phyloP scores from a whole-genome alignment of 305 asterid genomes.

The Nicotiana rustica region DNA sequence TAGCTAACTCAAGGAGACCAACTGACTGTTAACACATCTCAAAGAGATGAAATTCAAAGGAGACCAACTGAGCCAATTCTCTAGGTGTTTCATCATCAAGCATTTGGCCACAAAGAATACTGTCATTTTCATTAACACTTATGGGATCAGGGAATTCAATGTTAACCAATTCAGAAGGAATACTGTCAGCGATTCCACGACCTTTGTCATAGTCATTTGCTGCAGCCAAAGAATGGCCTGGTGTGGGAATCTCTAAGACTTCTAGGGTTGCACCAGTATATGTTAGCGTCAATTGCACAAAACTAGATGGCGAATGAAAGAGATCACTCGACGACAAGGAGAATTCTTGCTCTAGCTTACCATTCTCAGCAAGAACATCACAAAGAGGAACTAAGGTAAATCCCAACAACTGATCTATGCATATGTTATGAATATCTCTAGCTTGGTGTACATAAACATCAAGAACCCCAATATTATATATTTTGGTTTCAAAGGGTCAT shows the following conservation, averaged over 20 bases:
- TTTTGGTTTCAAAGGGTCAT: slow-evolving; percentile 7
- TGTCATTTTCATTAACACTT: slow-evolving; percentile 71
- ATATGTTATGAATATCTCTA: slow-evolving; percentile 91
- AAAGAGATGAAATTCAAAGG: too few species aligned
- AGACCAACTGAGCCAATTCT: too few species aligned
- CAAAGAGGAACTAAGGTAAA: slow-evolving; percentile 85
- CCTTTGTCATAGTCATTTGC: slow-evolving; percentile 33
- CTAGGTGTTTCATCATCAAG: too few species aligned
- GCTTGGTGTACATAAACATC: slow-evolving; percentile 91
- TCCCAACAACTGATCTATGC: slow-evolving; percentile 95
- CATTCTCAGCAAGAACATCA: slow-evolving; percentile 62
- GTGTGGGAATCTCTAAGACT: slow-evolving; percentile 61
- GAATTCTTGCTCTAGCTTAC: slow-evolving; percentile 81
- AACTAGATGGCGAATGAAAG: slow-evolving; percentile 96
- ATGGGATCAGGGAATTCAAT: slow-evolving; percentile 95
- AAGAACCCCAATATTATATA: slow-evolving; percentile 54
- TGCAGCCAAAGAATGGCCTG: slow-evolving; percentile 45
- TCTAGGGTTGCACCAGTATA: slow-evolving; percentile 73
- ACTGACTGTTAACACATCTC: too few species aligned
- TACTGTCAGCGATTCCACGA: slow-evolving; percentile 44
- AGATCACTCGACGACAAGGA: slow-evolving; percentile 90
- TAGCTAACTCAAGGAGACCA: too few species aligned
- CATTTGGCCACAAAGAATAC: too few species aligned
- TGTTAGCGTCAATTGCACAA: slow-evolving; percentile 72
- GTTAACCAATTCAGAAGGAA: slow-evolving; percentile 61